phyloP scores from a whole-genome alignment of 495 filamentous ascomycete genomes.

The Lasiosphaeriaceae sp. region DNA sequence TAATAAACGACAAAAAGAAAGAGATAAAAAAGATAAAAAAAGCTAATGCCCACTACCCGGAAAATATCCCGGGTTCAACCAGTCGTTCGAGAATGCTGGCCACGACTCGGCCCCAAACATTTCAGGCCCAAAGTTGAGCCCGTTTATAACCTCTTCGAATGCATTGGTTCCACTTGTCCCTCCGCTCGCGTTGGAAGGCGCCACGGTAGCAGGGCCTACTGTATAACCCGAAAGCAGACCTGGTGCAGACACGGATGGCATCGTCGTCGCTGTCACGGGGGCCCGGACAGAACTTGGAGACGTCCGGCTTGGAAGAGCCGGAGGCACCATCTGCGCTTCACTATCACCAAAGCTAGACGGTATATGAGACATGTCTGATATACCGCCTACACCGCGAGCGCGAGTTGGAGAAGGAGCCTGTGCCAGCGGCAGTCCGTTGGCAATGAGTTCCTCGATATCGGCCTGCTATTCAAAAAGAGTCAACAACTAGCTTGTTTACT shows the following conservation, averaged over 20 bases:
- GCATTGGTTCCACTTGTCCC: slow-evolving; percentile 26
- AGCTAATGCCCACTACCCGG: background rate
- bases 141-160: slow-evolving; percentile 25
- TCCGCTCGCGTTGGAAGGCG: slow-evolving; percentile 22
- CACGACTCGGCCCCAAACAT: slow-evolving; percentile 22
- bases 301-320: background rate
- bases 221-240: background rate
- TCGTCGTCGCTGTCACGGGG: background rate
- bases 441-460: slow-evolving; percentile 43
- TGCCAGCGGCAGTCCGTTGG: slow-evolving; percentile 25
- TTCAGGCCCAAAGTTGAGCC: slow-evolving; percentile 24
- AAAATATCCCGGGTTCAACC: slow-evolving; percentile 1
- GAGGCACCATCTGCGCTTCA: background rate
- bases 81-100: slow-evolving; percentile 10
- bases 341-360: slow-evolving; percentile 18
- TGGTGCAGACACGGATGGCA: background rate
- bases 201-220: background rate
- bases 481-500: slow-evolving; percentile 4
- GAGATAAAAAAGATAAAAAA: too few species aligned
- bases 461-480: slow-evolving; percentile 29
- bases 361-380: slow-evolving; percentile 17
- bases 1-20: background rate
- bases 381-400: slow-evolving; percentile 4
- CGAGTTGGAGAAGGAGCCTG: background rate
- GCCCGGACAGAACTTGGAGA: background rate